Percentiles rank a stretch among this genome's conserved stretches.
Evolutionary conservation across 495 filamentous ascomycete genomes (phyloP).

Genomic region (Cercophora samala): DNA sequence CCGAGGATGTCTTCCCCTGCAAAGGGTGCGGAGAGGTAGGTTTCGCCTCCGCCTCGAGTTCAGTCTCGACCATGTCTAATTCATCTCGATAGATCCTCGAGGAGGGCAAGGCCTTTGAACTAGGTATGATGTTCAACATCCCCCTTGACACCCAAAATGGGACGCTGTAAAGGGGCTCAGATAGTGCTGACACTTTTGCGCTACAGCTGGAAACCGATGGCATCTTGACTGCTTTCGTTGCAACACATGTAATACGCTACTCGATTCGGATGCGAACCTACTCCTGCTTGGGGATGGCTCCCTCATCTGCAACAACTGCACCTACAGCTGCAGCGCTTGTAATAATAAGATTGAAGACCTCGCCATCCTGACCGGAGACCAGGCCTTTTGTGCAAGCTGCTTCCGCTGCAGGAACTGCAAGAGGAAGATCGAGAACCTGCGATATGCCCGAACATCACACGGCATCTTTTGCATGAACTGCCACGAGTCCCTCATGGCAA

Average conservation of each 20-base stretch:
- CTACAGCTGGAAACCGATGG: constrained; percentile 91
- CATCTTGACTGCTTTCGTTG: constrained; percentile 99
- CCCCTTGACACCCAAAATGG: neutral
- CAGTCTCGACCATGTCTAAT: constrained; percentile 12
- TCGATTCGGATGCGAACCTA: constrained; percentile 98
- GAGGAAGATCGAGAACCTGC: constrained; percentile 94
- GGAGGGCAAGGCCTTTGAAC: constrained; percentile 97
- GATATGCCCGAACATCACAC: constrained; percentile 96
- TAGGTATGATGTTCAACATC: constrained; percentile 61
- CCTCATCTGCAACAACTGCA: constrained; percentile 98
- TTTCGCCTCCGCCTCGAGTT: constrained; percentile 7
- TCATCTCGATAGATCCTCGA: constrained; percentile 67
- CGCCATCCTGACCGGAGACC: constrained; percentile 95
- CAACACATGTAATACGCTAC: constrained; percentile 89
- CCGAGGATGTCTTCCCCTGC: constrained; percentile 89
- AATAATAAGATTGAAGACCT: constrained; percentile 97
- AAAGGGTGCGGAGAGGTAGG: constrained; percentile 96
- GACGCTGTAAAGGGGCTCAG: neutral
- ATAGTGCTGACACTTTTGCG: neutral
- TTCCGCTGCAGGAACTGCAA: constrained; percentile 99
- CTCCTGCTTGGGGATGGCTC: constrained; percentile 96
- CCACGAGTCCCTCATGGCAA: constrained; percentile 97
- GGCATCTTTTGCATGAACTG: constrained; percentile 99
- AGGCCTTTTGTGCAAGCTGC: constrained; percentile 97
- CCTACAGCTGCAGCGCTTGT: constrained; percentile 97